A percentile compares a stretch with the other conserved stretches of the same genome.
These are phyloP conservation scores for Tephrocybe sp. DNA, from an alignment of 768 basidiomycete genomes.

Conservation along the genomic window DNA sequence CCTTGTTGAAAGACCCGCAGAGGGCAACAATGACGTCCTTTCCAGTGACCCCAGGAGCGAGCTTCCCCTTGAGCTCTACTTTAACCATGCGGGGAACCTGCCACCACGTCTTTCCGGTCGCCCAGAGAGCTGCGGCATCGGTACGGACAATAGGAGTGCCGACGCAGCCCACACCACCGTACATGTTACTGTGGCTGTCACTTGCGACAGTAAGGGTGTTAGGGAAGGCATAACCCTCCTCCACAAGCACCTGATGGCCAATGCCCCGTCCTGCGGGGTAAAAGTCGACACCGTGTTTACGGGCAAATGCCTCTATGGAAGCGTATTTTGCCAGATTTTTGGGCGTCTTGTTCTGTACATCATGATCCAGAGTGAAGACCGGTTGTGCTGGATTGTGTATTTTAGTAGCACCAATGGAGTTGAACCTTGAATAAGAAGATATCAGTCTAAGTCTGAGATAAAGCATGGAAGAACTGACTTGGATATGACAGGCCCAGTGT, in stretches of 20 bases:
- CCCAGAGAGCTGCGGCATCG: slow-evolving; percentile 94
- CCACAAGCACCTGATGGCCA: slow-evolving; percentile 95
- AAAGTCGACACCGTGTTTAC: slow-evolving; percentile 84
- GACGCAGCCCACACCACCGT: slow-evolving; percentile 95
- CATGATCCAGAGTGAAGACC: slow-evolving; percentile 97
- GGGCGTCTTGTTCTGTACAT: slow-evolving; percentile 90
- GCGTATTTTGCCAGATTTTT: slow-evolving; percentile 94
- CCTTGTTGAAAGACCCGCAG: slow-evolving; percentile 92
- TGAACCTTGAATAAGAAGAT: slow-evolving; percentile 60
- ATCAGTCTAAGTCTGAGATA: slow-evolving; percentile 3
- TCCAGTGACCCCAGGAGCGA: slow-evolving; percentile 89
- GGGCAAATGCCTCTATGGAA: slow-evolving; percentile 87
- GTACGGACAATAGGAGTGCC: slow-evolving; percentile 97
- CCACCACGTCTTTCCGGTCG: slow-evolving; percentile 99
- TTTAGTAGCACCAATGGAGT: slow-evolving; percentile 86
- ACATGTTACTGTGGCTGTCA: slow-evolving; percentile 98
- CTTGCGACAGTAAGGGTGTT: slow-evolving; percentile 93
- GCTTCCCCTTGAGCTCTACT: slow-evolving; percentile 81
- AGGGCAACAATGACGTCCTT: slow-evolving; percentile 98
- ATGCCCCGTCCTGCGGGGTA: slow-evolving; percentile 98
- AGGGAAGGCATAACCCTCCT: slow-evolving; percentile 98
- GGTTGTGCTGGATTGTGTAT: slow-evolving; percentile 80
- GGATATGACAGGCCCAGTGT: slow-evolving; percentile 96
- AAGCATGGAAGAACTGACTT: slow-evolving; percentile 58
- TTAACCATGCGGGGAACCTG: slow-evolving; percentile 96